phyloP scores from a whole-genome alignment of 2,329 filamentous ascomycete genomes.

The Neonectria sp. region DNA sequence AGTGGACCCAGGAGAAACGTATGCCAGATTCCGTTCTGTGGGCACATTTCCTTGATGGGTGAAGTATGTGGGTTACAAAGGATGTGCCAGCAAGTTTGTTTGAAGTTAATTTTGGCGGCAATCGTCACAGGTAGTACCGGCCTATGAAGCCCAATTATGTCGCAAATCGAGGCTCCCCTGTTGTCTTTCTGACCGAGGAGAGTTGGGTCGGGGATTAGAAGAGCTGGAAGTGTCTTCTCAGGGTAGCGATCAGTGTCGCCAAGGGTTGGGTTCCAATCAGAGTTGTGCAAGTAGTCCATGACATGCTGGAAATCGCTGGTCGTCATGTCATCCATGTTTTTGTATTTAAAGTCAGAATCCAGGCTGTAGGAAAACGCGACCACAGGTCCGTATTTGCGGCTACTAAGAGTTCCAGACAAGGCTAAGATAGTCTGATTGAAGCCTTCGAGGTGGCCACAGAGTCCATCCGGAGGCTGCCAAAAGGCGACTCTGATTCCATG shows the following conservation, averaged over 20 bases:
- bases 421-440: too few species aligned
- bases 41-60: constrained; percentile 7
- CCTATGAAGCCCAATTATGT: neutral
- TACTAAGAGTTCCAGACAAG: too few species aligned
- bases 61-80: neutral
- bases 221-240: neutral
- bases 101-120: constrained; percentile 6
- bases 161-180: neutral
- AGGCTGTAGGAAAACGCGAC: constrained; percentile 8
- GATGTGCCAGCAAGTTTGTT: constrained; percentile 8
- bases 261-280: constrained; percentile 11
- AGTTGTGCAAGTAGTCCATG: constrained; percentile 11
- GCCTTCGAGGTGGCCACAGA: too few species aligned
- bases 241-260: constrained; percentile 2
- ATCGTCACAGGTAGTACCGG: neutral
- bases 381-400: neutral
- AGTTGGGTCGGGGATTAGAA: neutral
- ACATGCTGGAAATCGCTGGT: constrained; percentile 7
- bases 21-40: neutral
- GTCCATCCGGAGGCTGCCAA: too few species aligned
- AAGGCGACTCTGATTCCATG: too few species aligned
- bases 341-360: constrained; percentile 3
- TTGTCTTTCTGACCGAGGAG: neutral
- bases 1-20: neutral
- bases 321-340: constrained; percentile 16